Evolutionary conservation across 1,284 basidiomycete species (phyloP).

Genomic region (Apiotrichum porosum): DNA sequence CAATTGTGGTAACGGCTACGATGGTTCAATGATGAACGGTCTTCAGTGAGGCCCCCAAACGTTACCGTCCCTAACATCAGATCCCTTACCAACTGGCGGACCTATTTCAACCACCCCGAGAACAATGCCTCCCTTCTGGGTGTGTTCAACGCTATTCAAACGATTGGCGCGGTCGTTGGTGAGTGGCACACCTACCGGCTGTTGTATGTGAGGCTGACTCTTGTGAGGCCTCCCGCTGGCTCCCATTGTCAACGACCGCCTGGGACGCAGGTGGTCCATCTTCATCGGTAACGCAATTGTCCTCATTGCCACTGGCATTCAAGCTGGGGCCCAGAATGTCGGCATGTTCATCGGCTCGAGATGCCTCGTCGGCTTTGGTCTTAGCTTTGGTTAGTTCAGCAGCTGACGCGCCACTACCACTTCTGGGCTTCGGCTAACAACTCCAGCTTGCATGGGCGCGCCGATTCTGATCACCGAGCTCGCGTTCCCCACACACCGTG

Average conservation of each 20-base stretch:
- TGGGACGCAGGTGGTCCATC: constrained; percentile 37
- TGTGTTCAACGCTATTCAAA: constrained; percentile 18
- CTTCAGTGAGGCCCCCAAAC: constrained; percentile 11
- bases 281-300: constrained; percentile 46
- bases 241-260: constrained; percentile 34
- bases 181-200: no score
- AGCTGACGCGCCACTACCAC: no score
- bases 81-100: background rate
- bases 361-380: constrained; percentile 68
- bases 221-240: constrained; percentile 12
- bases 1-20: constrained; percentile 5
- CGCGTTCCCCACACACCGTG: constrained; percentile 68
- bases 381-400: constrained; percentile 52
- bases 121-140: constrained; percentile 9
- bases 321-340: constrained; percentile 52
- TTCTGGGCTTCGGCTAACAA: no score
- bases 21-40: constrained; percentile 9
- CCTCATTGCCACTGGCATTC: constrained; percentile 59
- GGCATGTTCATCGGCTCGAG: constrained; percentile 57
- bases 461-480: constrained; percentile 72
- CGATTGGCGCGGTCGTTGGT: constrained; percentile 12
- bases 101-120: constrained; percentile 15
- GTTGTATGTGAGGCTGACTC: no score
- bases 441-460: constrained; percentile 53
- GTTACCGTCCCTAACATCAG: no score